Percentiles rank a stretch among this genome's conserved stretches.
Evolutionary conservation across 1,139 yeast species (phyloP).

Genomic region (Kodamaea suecica): DNA sequence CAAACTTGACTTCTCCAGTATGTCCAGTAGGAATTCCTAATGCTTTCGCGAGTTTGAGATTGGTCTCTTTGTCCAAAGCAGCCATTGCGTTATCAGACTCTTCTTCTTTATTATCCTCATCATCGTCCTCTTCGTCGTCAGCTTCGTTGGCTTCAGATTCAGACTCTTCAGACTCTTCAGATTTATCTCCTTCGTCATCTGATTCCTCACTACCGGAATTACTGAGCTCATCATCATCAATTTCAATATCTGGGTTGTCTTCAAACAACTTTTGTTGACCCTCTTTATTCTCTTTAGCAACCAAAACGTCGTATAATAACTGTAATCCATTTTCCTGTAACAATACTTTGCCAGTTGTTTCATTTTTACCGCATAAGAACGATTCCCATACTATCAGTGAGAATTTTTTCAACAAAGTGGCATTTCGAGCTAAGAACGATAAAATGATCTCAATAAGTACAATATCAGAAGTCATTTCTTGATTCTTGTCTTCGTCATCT

Average conservation of each 20-base stretch:
- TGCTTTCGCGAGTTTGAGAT: constrained; percentile 73
- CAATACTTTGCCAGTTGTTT: constrained; percentile 25
- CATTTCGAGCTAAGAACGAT: constrained; percentile 70
- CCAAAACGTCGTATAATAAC: constrained; percentile 41
- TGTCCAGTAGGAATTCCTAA: constrained; percentile 60
- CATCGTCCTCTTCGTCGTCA: constrained; percentile 27
- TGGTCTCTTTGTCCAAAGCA: constrained; percentile 66
- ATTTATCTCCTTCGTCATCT: constrained; percentile 27
- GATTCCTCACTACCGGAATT: constrained; percentile 25
- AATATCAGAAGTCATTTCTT: constrained; percentile 43
- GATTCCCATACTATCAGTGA: constrained; percentile 76
- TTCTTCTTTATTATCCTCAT: constrained; percentile 29
- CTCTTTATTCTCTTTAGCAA: constrained; percentile 72
- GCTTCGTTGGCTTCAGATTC: constrained; percentile 26
- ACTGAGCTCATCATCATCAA: constrained; percentile 20
- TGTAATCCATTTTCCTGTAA: constrained; percentile 19
- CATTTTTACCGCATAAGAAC: constrained; percentile 33
- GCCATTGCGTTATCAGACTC: constrained; percentile 32
- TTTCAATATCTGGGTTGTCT: constrained; percentile 50
- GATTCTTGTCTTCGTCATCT: constrained; percentile 17
- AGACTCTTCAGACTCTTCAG: constrained; percentile 28
- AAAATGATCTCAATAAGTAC: constrained; percentile 79
- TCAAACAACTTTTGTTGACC: constrained; percentile 81
- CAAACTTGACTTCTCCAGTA: constrained; percentile 46
- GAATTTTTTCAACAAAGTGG: constrained; percentile 66